Conservation (phyloP, 768 basidiomycete genomes). For the Mycena pura region DNA sequence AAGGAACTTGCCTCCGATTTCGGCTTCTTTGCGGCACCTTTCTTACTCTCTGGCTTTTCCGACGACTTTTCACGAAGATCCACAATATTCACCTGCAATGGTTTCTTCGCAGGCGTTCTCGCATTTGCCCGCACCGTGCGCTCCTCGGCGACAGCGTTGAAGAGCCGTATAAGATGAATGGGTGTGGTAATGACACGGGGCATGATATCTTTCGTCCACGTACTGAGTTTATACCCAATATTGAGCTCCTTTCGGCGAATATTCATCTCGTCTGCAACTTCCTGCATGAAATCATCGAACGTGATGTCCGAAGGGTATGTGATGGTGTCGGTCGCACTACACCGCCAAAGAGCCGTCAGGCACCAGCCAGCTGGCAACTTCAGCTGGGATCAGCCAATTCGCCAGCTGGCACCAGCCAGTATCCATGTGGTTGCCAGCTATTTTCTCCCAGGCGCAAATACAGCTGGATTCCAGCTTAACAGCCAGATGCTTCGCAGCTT, state of each 20-base stretch:
- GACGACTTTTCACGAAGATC: background rate
- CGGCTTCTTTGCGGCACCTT: background rate
- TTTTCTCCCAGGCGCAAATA: too few species aligned
- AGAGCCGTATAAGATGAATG: background rate
- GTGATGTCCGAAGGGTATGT: background rate
- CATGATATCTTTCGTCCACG: background rate
- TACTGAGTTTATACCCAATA: background rate
- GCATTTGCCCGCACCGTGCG: background rate
- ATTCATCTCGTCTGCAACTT: conserved; percentile 1
- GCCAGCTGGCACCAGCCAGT: too few species aligned
- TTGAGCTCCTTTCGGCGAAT: background rate
- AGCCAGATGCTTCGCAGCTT: too few species aligned
- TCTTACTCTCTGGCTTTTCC: background rate
- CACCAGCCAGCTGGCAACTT: too few species aligned
- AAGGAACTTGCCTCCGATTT: background rate
- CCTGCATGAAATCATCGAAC: background rate
- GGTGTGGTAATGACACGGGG: background rate
- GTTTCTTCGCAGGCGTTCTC: background rate
- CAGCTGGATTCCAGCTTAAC: too few species aligned
- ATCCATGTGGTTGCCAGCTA: too few species aligned
- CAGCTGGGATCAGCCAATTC: too few species aligned
- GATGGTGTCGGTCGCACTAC: background rate
- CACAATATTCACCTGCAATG: background rate
- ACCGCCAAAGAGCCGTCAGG: too few species aligned
- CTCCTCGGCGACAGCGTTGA: background rate